phyloP scores from a whole-genome alignment of 176 grass and related monocot genomes.

The Rhynchospora tenuis region DNA sequence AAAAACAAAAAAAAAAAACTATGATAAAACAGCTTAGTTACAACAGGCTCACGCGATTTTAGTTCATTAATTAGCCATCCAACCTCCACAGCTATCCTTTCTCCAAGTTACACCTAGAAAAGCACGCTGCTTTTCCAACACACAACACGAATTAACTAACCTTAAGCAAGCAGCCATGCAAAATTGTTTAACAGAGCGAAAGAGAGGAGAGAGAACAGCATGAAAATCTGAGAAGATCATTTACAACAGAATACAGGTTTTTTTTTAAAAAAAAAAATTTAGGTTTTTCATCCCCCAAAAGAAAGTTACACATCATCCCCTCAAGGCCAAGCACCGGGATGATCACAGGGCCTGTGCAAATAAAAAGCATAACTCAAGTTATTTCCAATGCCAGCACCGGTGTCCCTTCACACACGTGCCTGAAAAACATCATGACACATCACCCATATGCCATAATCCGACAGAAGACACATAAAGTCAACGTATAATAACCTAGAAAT shows the following conservation, averaged over 20 bases:
- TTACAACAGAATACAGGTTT: constrained; percentile 28
- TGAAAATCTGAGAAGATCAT: constrained; percentile 28
- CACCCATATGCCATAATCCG: constrained; percentile 12
- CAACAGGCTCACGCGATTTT: constrained; percentile 22
- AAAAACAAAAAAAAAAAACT: constrained; percentile 7
- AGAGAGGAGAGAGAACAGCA: constrained; percentile 19
- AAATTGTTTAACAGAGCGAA: constrained; percentile 26
- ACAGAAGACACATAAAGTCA: constrained; percentile 9
- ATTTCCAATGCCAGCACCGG: constrained; percentile 15
- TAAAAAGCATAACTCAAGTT: constrained; percentile 15
- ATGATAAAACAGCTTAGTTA: constrained; percentile 30
- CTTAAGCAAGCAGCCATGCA: constrained; percentile 29
- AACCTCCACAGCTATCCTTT: constrained; percentile 20
- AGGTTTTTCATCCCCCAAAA: constrained; percentile 8
- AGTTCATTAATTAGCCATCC: constrained; percentile 29
- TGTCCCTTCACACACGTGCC: constrained; percentile 16
- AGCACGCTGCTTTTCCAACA: constrained; percentile 28
- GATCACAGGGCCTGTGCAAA: constrained; percentile 19
- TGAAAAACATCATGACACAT: constrained; percentile 28
- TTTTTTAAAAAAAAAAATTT: constrained; percentile 9
- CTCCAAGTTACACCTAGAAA: constrained; percentile 30
- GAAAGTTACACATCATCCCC: constrained; percentile 18
- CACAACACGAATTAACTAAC: constrained; percentile 14
- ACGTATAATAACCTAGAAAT: not conserved
- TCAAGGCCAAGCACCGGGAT: constrained; percentile 17